phyloP scores from a whole-genome alignment of 2,329 filamentous ascomycete genomes.

The Fusarium tuaranense region DNA sequence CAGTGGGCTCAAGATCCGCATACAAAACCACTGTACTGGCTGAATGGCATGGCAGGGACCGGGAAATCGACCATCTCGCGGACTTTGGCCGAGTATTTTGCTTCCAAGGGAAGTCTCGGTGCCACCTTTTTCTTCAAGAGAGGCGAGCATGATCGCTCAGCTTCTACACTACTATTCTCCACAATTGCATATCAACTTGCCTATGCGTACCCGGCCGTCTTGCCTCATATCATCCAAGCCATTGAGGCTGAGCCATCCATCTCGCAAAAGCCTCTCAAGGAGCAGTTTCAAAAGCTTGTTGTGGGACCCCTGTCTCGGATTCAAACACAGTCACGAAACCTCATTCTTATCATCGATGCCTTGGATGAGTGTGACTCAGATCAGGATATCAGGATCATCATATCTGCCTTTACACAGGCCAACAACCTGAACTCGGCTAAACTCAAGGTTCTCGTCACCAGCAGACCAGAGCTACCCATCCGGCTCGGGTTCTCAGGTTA shows the following conservation, averaged over 20 bases:
- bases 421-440: neutral
- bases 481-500: neutral
- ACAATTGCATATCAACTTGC: neutral
- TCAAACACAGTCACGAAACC: neutral
- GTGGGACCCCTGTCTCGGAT: neutral
- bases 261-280: neutral
- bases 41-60: neutral
- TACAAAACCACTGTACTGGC: neutral
- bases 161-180: neutral
- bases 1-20: neutral
- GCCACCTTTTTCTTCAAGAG: neutral
- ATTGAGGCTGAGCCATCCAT: neutral
- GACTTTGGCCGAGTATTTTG: neutral
- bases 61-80: neutral
- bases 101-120: neutral
- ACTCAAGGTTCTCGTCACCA: neutral
- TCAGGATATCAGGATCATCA: neutral
- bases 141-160: neutral
- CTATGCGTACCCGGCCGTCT: neutral
- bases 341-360: neutral
- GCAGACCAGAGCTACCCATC: neutral
- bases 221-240: neutral
- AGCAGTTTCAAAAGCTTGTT: neutral
- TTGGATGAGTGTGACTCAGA: neutral
- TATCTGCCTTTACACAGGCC: neutral